Evolutionary conservation across 1,139 yeast species (phyloP).

Genomic region (Lizanozyma gosingica): DNA sequence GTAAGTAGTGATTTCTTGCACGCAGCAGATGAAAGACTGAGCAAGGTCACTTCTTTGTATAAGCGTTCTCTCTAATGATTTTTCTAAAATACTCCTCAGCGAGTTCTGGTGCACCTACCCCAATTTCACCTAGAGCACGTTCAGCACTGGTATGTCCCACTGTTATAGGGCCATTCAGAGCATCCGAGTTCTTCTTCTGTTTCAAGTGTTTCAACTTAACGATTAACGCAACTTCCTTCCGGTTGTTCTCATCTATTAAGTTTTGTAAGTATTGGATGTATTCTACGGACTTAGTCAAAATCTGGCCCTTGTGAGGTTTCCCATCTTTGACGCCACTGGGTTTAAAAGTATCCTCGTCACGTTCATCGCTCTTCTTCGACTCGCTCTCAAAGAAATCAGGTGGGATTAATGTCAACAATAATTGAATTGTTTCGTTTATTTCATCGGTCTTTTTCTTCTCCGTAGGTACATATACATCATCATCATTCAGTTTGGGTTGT

Average conservation of each 20-base stretch:
- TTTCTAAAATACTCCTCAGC: neutral
- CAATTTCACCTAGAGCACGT: constrained; percentile 63
- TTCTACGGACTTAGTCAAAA: constrained; percentile 75
- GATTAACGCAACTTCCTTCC: constrained; percentile 68
- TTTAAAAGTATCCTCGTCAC: constrained; percentile 23
- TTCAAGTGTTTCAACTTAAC: constrained; percentile 34
- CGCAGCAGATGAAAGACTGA: too few relatives aligned
- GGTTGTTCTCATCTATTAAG: constrained; percentile 66
- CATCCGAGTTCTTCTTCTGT: constrained; percentile 16
- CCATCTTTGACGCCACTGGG: constrained; percentile 75
- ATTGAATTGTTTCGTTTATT: constrained; percentile 83
- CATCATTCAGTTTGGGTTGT: neutral
- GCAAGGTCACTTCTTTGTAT: neutral
- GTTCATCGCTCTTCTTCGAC: neutral
- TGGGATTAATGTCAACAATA: constrained; percentile 65
- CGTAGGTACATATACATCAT: neutral
- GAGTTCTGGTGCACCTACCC: constrained; percentile 52
- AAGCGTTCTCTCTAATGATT: neutral
- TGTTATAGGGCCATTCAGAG: neutral
- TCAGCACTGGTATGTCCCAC: constrained; percentile 76
- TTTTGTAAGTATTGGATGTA: constrained; percentile 69
- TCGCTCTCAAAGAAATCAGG: constrained; percentile 35
- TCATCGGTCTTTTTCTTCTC: constrained; percentile 62
- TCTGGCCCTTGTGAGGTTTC: constrained; percentile 89
- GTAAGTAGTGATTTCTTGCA: too few relatives aligned